Conservation (phyloP, 2,329 filamentous ascomycete species). For the Talaromyces funiculosus region DNA sequence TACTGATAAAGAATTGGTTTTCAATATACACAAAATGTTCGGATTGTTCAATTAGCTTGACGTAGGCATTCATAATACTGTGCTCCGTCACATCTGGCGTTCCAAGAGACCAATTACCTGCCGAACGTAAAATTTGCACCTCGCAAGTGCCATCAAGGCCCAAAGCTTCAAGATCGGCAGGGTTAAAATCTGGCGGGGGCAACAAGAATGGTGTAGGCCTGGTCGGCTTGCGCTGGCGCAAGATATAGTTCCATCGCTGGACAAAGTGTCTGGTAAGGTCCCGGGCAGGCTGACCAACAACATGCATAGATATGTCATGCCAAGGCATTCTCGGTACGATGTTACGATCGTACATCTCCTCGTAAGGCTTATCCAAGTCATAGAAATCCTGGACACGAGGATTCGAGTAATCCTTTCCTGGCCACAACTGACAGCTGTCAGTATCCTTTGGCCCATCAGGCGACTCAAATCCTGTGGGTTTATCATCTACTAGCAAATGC, state of each 20-base stretch:
- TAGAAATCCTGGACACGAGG: conserved; percentile 94
- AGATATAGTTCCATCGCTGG: conserved; percentile 95
- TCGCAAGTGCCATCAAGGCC: conserved; percentile 92
- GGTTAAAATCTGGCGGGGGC: conserved; percentile 85
- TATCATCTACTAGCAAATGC: conserved; percentile 85
- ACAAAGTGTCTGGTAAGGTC: conserved; percentile 95
- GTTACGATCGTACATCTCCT: conserved; percentile 95
- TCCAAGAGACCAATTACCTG: conserved; percentile 84
- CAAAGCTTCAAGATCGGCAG: conserved; percentile 76
- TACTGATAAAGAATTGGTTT: conserved; percentile 97
- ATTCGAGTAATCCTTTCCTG: conserved; percentile 97
- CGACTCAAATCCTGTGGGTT: conserved; percentile 86
- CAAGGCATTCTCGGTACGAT: conserved; percentile 92
- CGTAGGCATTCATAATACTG: conserved; percentile 93
- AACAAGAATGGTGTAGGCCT: conserved; percentile 88
- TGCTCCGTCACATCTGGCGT: conserved; percentile 77
- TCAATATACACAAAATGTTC: conserved; percentile 98
- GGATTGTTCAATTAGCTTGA: conserved; percentile 89
- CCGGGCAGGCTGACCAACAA: conserved; percentile 89
- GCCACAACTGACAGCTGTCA: conserved; percentile 92
- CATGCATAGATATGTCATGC: conserved; percentile 98
- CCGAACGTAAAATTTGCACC: conserved; percentile 89
- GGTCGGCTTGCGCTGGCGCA: conserved; percentile 86
- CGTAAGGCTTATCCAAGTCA: conserved; percentile 85
- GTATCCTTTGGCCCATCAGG: conserved; percentile 71